Evolutionary conservation across 306 rosid genomes (phyloP), one percentile per base, ranked within the genome.

Genomic region (Rubus parviflorus): DNA sequence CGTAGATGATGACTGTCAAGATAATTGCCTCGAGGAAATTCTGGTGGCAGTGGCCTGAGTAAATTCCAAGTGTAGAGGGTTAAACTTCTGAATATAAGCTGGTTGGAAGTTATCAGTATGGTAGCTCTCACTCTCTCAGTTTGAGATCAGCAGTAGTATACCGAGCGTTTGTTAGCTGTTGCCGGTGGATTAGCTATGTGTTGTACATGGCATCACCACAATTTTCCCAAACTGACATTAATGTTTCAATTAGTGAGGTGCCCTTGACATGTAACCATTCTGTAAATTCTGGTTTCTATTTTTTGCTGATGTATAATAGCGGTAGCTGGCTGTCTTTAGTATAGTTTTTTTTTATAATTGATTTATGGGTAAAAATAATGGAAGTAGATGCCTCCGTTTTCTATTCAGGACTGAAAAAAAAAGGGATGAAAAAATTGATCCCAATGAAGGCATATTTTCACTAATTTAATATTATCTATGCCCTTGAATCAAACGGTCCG

Each of bases 21-120:
- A 79, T 79, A 70, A 66, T 78, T 72, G 48, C 45, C 75, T 57
- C 45, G 47, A 68, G 73, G 70, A 68, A 45, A 43, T 71, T 66
- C 71, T 76, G 70, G 81, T 56, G 3, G 74, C 72, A 0, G 53
- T 5, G 56, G 57, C 48, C 65, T 1, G 65, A 58, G 40, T 25
- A 20, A 56, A 56, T 56, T 56, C 30, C 30, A 17, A 16, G 61
- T 56, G 61, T 5, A 8, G 61, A 56, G 11, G 23, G 35, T 56
- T 4, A 23, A 25, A 38, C 8, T 56, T 25, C 4, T 23, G 65
- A 66, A 23, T 58, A 2, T 25, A 61, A 25, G 3, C 19, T 5
- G 38, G 67, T 6, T 14, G 43, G 42, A 30, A 62, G n/a, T 30
- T 62, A 13, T 0, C 8, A 16, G 8, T 38, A 35, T 35, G 68